Base-by-base conservation (phyloP, 257 asterid species). In the Nicotiana noctiflora region DNA sequence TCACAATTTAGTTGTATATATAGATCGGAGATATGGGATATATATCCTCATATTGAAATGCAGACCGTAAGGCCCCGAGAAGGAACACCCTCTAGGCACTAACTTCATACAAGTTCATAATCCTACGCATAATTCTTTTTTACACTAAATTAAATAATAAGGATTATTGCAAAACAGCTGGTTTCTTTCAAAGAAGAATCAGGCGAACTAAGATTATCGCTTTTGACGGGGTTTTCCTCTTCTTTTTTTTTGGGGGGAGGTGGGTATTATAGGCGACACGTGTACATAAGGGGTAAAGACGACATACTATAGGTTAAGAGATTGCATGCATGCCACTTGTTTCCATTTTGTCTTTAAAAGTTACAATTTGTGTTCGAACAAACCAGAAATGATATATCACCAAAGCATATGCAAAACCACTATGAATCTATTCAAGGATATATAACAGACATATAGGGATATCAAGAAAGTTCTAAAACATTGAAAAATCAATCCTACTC, bases 301-400 rank as follows among this genome's bases (percentile, higher is more conserved):
- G 83, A 78, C 62, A 80, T 68, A 3, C 13, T 6, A 85, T 86
- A 89, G 90, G 90, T 79, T 49, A 87, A 32, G 15, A 81, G 62
- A 83, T 75, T 84, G 92, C 97, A 92, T 92, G 95, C 83, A 7
- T 62, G 91, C 88, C 95, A 92, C 91, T 90, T 90, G 77, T 68
- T 68, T 14, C 19, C 32, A 4, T 70, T 40, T 40, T 40, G 32
- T 44, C 57, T 40, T 70, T 2, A 21, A 59, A 59, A 51, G 17
- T 14, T 51, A 10, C 15, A 51, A 51, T 51, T 51, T 51, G 8
- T 40, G 29, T 3, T 9, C 14, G 23, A 59, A 59, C 23, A 44
- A 68, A 40, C 5, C 19, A 68, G n/a, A 40, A 31, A 14, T 63
- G 72, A 17, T 14, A 15, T 5, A 52, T 56, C 61, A 56, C 70